Evolutionary conservation across 1,139 yeast genomes (phyloP).

Genomic region (Diutina rugosa): DNA sequence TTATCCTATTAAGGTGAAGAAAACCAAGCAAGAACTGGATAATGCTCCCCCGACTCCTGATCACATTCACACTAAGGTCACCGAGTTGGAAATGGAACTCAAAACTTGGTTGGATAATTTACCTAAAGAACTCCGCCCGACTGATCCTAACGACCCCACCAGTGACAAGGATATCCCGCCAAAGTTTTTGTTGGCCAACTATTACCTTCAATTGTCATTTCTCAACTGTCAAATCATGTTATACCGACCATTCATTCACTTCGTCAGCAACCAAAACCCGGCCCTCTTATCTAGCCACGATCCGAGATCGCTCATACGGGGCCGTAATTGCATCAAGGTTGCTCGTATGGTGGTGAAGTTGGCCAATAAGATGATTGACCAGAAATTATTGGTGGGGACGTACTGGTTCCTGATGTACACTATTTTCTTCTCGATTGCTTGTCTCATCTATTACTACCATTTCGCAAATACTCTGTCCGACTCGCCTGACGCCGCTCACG

Average conservation of each 20-base stretch:
- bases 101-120: conserved; percentile 64
- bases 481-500: conserved; percentile 11
- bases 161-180: conserved; percentile 36
- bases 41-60: conserved; percentile 14
- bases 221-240: conserved; percentile 75
- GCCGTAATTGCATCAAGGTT: conserved; percentile 74
- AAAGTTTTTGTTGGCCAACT: conserved; percentile 57
- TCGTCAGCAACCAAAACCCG: conserved; percentile 39
- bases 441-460: conserved; percentile 74
- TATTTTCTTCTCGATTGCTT: conserved; percentile 84
- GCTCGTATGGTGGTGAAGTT: conserved; percentile 75
- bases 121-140: conserved; percentile 66
- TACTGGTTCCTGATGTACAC: conserved; percentile 92
- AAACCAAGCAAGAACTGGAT: conserved; percentile 8
- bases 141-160: conserved; percentile 31
- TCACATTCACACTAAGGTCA: conserved; percentile 49
- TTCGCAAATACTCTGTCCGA: conserved; percentile 30
- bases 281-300: conserved; percentile 13
- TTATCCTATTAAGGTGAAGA: conserved; percentile 26
- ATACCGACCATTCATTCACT: conserved; percentile 87
- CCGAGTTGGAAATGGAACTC: conserved; percentile 59
- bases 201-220: conserved; percentile 64
- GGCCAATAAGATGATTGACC: conserved; percentile 72
- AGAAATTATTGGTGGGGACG: conserved; percentile 67
- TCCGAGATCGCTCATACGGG: conserved; percentile 47